Evolutionary conservation across 2,329 filamentous ascomycete genomes (phyloP).

Genomic region (Fusarium piperis): DNA sequence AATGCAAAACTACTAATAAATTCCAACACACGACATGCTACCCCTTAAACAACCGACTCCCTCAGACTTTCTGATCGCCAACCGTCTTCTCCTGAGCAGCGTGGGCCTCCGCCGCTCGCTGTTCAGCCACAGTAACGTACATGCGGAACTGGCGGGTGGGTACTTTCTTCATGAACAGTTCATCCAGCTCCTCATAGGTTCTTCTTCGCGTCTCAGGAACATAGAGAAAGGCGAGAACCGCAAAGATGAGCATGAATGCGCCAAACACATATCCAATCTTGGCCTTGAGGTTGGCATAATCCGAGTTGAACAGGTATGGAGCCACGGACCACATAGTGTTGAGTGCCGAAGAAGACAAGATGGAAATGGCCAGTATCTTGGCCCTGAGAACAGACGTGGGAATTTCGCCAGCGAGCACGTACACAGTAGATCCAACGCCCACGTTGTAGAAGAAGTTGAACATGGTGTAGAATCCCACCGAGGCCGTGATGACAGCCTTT

Average conservation of each 20-base stretch:
- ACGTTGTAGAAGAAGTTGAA: conserved; percentile 55
- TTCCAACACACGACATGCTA: too few relatives aligned
- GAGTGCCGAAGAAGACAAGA: conserved; percentile 52
- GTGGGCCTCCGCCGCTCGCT: conserved; percentile 38
- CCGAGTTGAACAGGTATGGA: conserved; percentile 55
- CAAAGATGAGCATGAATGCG: conserved; percentile 48
- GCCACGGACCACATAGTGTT: conserved; percentile 56
- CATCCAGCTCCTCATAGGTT: conserved; percentile 43
- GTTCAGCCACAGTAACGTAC: conserved; percentile 38
- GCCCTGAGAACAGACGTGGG: conserved; percentile 55
- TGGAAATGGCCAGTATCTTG: conserved; percentile 56
- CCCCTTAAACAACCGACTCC: too few relatives aligned
- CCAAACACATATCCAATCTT: conserved; percentile 55
- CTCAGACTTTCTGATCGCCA: not conserved
- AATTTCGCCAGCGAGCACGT: conserved; percentile 54
- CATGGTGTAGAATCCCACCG: conserved; percentile 50
- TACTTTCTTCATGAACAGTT: conserved; percentile 40
- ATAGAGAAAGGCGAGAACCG: conserved; percentile 53
- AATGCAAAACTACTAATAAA: not conserved
- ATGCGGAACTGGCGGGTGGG: conserved; percentile 37
- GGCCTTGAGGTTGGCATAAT: conserved; percentile 49
- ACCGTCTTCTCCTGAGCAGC: conserved; percentile 2
- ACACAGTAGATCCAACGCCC: conserved; percentile 53
- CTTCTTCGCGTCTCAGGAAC: conserved; percentile 58
- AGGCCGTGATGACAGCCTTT: conserved; percentile 36